A percentile compares a stretch with the other conserved stretches of the same genome.
Conservation (phyloP, 2,329 filamentous ascomycete genomes). For the Stachybotrys echinatus region DNA sequence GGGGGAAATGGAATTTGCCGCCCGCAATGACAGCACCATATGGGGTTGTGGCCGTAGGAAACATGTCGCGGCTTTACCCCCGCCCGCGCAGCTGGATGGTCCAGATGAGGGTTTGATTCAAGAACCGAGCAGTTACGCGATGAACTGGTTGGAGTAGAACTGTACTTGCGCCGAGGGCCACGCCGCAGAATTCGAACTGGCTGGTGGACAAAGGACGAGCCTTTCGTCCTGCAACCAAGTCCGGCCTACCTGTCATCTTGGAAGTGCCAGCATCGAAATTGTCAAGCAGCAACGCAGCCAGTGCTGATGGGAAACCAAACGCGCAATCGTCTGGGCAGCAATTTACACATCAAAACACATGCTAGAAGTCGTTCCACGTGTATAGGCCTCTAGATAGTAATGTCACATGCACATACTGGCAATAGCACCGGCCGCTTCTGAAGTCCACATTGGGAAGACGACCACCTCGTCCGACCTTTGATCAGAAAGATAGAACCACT, state of each 20-base stretch:
- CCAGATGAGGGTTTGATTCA: neutral
- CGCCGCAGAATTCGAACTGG: neutral
- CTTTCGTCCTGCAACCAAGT: neutral
- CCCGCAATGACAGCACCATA: neutral
- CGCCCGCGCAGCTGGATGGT: neutral
- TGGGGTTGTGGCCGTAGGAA: neutral
- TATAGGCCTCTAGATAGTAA: no score
- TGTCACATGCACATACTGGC: no score
- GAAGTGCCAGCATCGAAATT: neutral
- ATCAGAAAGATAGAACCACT: no score
- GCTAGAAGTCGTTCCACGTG: no score
- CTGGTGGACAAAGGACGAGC: neutral
- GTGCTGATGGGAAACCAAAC: neutral
- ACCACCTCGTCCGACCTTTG: no score
- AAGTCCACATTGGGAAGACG: no score
- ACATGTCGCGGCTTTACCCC: neutral
- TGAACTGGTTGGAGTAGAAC: neutral
- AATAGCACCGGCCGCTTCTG: no score
- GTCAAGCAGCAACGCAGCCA: no score
- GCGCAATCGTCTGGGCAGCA: no score
- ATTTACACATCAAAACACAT: no score
- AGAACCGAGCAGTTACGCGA: neutral
- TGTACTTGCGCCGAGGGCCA: neutral
- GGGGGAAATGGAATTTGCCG: neutral
- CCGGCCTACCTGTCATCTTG: neutral